Base-by-base conservation (phyloP, 257 asterid species). In the Nicotiana noctiflora region DNA sequence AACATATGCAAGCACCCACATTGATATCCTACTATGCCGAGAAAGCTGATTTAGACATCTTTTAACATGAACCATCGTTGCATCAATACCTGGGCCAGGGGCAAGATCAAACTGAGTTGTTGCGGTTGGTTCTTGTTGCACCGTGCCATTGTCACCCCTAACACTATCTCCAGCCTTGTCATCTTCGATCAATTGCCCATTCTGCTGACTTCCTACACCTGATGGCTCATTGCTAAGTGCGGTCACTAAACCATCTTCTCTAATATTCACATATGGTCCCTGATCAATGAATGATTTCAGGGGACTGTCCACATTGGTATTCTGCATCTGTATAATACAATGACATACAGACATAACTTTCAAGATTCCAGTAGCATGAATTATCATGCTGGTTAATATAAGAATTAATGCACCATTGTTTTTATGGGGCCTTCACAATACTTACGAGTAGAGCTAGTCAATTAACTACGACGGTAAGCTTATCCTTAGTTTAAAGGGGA, bases 1-100 rank as follows among this genome's bases (percentile, higher is more conserved):
- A 25, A 91, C 83, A 80, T 90, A 92, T 29, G 93, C 90, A 63
- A 94, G 93, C 83, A 91, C 88, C 95, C 97, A 93, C 17, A 91
- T 14, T 19, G 94, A 88, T 27, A 70, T 89, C 61, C 82, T 81
- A 57, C 87, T 87, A 8, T 75, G 86, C 17, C 87, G 74, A 4
- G 94, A 82, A 8, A 93, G 84, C 84, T 92, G 92, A 85, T 89
- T 77, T 56, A 91, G 57, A 80, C 91, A 60, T 82, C 84, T 89
- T 86, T 85, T 85, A 80, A 92, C 78, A 2, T 91, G 94, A 57
- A 57, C 82, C 9, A 84, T 82, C 8, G 82, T 44, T 29, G 84
- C 85, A 10, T 77, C 46, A 6, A 55, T 57, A 62, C 74, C 84
- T 56, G 67, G 80, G 64, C 59, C 81, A 11, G 81, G 56, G 25